phyloP scores from a whole-genome alignment of 2,329 filamentous ascomycete species.

The Xylaria sp. region DNA sequence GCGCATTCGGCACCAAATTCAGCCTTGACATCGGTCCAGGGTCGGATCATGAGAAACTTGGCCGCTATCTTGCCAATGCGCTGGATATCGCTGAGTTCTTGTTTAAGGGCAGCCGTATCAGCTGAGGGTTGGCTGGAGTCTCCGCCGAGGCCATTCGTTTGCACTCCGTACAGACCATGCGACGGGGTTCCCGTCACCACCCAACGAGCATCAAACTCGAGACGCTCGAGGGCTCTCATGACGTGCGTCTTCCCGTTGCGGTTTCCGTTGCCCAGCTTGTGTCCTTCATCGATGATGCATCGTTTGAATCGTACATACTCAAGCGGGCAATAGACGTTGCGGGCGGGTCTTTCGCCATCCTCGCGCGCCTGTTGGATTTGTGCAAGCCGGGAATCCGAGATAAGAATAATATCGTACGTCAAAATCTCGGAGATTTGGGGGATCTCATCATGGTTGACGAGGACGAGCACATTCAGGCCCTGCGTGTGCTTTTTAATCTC shows the following conservation, averaged over 20 bases:
- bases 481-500: conserved; percentile 75
- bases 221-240: conserved; percentile 44
- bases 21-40: conserved; percentile 63
- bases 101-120: conserved; percentile 29
- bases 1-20: conserved; percentile 53
- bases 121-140: neutral
- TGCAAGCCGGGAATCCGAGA: conserved; percentile 70
- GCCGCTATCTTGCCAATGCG: conserved; percentile 60
- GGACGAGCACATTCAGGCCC: conserved; percentile 58
- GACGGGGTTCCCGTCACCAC: conserved; percentile 88
- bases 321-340: conserved; percentile 51
- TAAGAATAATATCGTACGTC: conserved; percentile 69
- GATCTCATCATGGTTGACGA: conserved; percentile 51
- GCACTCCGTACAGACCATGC: conserved; percentile 71
- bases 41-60: conserved; percentile 69
- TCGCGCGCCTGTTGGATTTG: conserved; percentile 47
- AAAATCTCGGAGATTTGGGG: conserved; percentile 56
- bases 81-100: conserved; percentile 59
- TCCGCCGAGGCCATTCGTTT: conserved; percentile 31
- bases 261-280: conserved; percentile 67
- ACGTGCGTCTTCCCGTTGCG: conserved; percentile 50
- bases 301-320: conserved; percentile 75
- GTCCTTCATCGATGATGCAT: conserved; percentile 88
- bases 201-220: conserved; percentile 72
- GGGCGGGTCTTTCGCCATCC: conserved; percentile 28